phyloP scores from a whole-genome alignment of 768 basidiomycete species.

The Russula virescens region DNA sequence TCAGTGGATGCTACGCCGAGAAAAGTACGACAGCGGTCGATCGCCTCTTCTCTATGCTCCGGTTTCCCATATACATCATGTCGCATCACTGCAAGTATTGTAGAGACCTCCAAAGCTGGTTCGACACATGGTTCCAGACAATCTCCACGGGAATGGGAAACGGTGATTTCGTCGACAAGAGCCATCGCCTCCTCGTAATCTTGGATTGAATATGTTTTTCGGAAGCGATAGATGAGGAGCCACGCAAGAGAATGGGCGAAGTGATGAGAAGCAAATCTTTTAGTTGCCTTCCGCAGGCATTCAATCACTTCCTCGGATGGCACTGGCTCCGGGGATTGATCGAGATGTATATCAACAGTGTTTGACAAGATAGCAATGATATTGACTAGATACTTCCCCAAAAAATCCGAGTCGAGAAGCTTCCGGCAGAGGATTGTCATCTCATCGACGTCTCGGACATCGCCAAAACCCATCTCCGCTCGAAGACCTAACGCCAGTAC shows the following conservation, averaged over 20 bases:
- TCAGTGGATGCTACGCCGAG: neutral
- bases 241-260: neutral
- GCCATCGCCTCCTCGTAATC: slow-evolving; percentile 1
- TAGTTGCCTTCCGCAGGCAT: neutral
- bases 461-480: too few species aligned
- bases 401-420: neutral
- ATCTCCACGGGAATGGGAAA: neutral
- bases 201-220: neutral
- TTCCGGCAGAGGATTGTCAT: neutral
- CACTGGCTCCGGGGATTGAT: too few species aligned
- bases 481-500: too few species aligned
- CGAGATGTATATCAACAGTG: too few species aligned
- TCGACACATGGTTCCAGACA: neutral
- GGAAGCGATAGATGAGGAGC: neutral
- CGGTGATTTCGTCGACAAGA: neutral
- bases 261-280: neutral
- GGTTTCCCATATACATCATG: neutral
- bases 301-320: neutral
- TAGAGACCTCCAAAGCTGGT: neutral
- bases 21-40: neutral
- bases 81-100: neutral
- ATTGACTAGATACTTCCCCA: too few species aligned
- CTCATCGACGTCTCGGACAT: neutral
- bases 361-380: too few species aligned
- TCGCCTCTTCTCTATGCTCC: neutral